Base-by-base conservation (phyloP, 352 stramenopile species). In the Phytophthora cajani region DNA sequence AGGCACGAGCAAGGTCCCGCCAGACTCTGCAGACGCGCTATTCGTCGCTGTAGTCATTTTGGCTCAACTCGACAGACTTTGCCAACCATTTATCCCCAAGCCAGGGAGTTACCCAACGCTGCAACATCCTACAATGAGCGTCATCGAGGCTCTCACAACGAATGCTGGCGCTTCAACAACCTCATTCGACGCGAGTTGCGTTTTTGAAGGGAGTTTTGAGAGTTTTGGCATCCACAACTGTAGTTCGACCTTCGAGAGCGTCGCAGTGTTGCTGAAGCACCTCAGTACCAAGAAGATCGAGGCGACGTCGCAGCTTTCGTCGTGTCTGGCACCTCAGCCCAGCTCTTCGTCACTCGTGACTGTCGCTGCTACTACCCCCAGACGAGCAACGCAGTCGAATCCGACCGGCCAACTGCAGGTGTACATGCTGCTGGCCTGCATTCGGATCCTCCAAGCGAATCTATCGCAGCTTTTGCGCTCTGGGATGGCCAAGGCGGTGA, bases 361-460 rank as follows among this genome's bases (percentile, higher is more conserved):
- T 36, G 30, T 36, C 30, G 30, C 30, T 11, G 8, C 42, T n/a
- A 69, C 42, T n/a, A 69, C 59, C 52, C 47, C 70, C 14, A 64
- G 21, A 58, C 62, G 53, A 56, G 2, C 11, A 3, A 33, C 62
- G 3, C 38, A 49, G 21, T 51, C 42, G 23, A 58, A 25, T 14
- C 50, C 58, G 8, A 58, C 25, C 12, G 27, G 14, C 23, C 49
- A 68, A n/a, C 56, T 89, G 8, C 87, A 93, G 32, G 44, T 75
- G 27, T 97, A 95, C 42, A 66, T 95, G 51, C 33, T 97, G 6
- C 21, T 91, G 8, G 86, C 78, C 4, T 88, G 81, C 9, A 50
- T 97, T 27, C 82, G 87, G 11, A 63, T 97, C 17, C 65, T 97
- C 0, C 82, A 93, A 67, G 85, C 80, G 11, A 97, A 97, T 60